Base-by-base conservation (phyloP, 768 basidiomycete genomes). In the Tremella mesenterica region DNA sequence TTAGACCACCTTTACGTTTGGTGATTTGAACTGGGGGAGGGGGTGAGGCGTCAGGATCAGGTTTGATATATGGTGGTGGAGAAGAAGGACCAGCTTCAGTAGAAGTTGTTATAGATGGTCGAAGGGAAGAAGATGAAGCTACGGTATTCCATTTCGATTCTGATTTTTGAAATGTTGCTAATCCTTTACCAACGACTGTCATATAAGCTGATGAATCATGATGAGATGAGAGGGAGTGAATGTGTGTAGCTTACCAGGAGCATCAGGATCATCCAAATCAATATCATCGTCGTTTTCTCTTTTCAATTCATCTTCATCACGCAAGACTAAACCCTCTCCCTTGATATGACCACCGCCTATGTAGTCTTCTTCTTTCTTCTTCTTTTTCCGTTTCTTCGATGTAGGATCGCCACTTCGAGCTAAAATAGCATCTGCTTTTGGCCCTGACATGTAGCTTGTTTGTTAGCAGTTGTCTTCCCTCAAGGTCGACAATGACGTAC, bases 391-490 rank as follows among this genome's bases (percentile, higher is more conserved):
- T 70, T 79, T 79, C 0, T 67, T 68, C 44, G 61, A 65, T 4
- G 46, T 53, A 12, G 61, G 61, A 18, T 71, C 70, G 76, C 75
- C 77, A 0, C 80, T 72, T 41, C 81, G 81, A 3, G 90, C 78
- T 7, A 96, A 78, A 58, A 97, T 97, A 5, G 89, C 91, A 61
- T 96, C 93, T 1, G 92, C 90, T 66, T 96, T 97, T 0, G 88
- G 83, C 0, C 93, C 93, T 4, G 90, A 84, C 91, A 96, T 93
- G 76, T 97, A 97, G 58, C 70, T 68, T 16, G 26, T 7, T 23
- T 25, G 20, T 12, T 0, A 3, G n/a, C n/a, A n/a, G 27, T 54
- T 34, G 52, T 38, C 44, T 44, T 25, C 4, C 31, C 16, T 54
- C 25, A 28, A 8, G 20, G 49, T 7, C 12, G 39, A 25, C 34